phyloP scores from a whole-genome alignment of 106 monocot genomes.

The Chionographis japonica region DNA sequence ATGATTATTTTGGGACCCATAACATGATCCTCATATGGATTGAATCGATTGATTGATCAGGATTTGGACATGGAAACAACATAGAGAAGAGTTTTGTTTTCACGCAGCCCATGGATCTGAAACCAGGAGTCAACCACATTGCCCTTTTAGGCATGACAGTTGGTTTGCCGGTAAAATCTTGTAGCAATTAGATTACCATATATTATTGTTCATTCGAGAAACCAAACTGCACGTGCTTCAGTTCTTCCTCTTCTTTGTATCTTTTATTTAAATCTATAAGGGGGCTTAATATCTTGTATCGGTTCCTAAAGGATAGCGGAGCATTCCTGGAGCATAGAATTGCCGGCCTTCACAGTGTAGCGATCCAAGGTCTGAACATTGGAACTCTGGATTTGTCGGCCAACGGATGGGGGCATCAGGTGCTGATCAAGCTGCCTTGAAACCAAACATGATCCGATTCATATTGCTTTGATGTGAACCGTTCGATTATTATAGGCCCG shows the following conservation, averaged over 20 bases:
- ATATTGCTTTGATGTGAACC: no score
- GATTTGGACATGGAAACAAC: slow-evolving; percentile 64
- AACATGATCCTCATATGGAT: not conserved
- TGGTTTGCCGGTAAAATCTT: slow-evolving; percentile 50
- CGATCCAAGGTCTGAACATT: slow-evolving; percentile 48
- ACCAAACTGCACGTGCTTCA: not conserved
- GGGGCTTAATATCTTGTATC: not conserved
- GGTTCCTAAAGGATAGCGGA: slow-evolving; percentile 42
- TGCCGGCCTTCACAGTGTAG: slow-evolving; percentile 38
- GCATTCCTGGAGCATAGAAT: slow-evolving; percentile 48
- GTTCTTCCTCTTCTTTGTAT: not conserved
- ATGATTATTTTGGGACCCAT: no score
- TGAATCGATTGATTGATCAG: slow-evolving; percentile 30
- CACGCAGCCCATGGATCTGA: slow-evolving; percentile 36
- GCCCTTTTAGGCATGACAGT: slow-evolving; percentile 40
- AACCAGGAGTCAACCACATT: slow-evolving; percentile 54
- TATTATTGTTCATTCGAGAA: not conserved
- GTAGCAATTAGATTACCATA: not conserved
- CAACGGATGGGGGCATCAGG: slow-evolving; percentile 50
- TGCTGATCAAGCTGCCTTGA: slow-evolving; percentile 6
- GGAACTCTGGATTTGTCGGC: slow-evolving; percentile 49
- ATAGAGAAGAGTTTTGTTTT: slow-evolving; percentile 51
- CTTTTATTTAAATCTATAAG: not conserved
- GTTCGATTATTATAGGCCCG: no score
- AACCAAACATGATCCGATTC: no score